Evolutionary conservation across 805 yeast species (phyloP), one percentile per base, ranked within the genome.

Genomic region (Nematodospora valgi): DNA sequence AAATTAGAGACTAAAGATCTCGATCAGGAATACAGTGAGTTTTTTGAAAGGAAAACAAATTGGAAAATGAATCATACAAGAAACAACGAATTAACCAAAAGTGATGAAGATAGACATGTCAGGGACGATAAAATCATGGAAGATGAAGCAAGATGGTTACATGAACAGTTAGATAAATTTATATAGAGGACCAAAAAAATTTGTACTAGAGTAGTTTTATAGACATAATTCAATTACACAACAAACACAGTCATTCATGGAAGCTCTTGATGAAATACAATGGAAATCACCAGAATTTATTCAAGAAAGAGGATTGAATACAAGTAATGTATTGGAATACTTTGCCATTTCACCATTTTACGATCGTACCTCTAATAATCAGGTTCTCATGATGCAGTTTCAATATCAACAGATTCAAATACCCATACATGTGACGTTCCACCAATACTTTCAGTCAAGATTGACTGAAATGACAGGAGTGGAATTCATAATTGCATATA

Each of bases 241-340:
- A 30, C 23, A 15, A 22, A 30, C 4, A 23, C 14, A 12, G 26
- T 23, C 17, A 12, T 20, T 3, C 9, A 37, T 33, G 19, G 63
- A 58, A 33, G 68, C 69, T 20, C 66, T 89, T 18, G 97, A 89
- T 53, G 97, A 91, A 51, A 72, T 93, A 27, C 98, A 89, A 57
- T 93, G 98, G 98, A 78, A 89, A 46, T 82, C 93, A 3, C 98
- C 98, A 1, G 98, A 93, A 58, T 93, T 96, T 94, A 87, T 93
- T 44, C 95, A 88, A 54, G 76, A 81, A 35, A 80, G 80, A 55
- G 97, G 96, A 0, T 73, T 93, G 16, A 72, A 88, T 29, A 84
- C 95, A 0, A 95, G 81, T 35, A 93, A 89, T 53, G 96, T 93
- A 1, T 71, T 93, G 14, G 98, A 93, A 40, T 93, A 93, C 60